Conservation (phyloP, 129 eudicot species). For the carrot (Daucus carota) region DH1_v3.0 NC_030382.2:43541501-43542000, state of each 20-base stretch:
- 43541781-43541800: constrained; percentile 44
- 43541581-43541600: background rate
- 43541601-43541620: background rate
- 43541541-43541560: background rate
- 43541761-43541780: background rate
- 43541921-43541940: background rate
- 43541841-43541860: constrained; percentile 98
- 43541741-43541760: background rate
- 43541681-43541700: background rate
- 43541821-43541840: constrained; percentile 87
- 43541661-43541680: background rate
- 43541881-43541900: constrained; percentile 92
- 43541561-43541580: background rate
- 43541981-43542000: background rate
- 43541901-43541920: background rate
- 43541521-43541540: background rate
- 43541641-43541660: background rate
- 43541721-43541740: background rate
- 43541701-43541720: background rate
- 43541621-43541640: background rate
- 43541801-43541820: constrained; percentile 90
- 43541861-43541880: constrained; percentile 97
- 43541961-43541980: background rate
- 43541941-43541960: background rate
- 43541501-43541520: background rate